These are phyloP conservation scores for Gossypium longicalyx DNA, from an alignment of 345 rosid genomes.

Conservation along the genomic window DNA sequence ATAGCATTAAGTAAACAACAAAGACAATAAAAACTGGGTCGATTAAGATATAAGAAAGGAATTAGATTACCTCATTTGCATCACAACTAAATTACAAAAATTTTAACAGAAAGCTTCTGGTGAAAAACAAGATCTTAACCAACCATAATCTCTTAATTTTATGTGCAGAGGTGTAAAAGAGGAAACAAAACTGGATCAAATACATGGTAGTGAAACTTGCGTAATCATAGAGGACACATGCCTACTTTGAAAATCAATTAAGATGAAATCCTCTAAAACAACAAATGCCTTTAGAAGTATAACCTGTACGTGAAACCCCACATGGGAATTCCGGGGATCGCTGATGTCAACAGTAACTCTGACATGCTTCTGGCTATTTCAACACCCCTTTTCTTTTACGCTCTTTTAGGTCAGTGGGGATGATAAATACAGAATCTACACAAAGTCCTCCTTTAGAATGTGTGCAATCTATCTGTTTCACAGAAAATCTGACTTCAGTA, in stretches of 20 bases:
- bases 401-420: conserved; percentile 65
- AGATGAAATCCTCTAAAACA: conserved; percentile 37
- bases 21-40: not conserved
- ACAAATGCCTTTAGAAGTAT: conserved; percentile 31
- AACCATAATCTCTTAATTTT: conserved; percentile 24
- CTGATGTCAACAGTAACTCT: conserved; percentile 17
- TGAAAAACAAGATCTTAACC: conserved; percentile 20
- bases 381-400: conserved; percentile 40
- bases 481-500: conserved; percentile 69
- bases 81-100: conserved; percentile 25
- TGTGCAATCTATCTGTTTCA: conserved; percentile 96
- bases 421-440: conserved; percentile 83
- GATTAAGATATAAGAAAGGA: conserved; percentile 15
- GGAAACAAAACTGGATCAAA: conserved; percentile 36
- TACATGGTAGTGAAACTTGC: conserved; percentile 33
- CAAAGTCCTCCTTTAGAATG: conserved; percentile 94
- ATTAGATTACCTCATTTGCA: conserved; percentile 19
- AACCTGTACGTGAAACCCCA: conserved; percentile 33
- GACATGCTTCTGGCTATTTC: conserved; percentile 30
- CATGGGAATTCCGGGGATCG: conserved; percentile 23
- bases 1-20: not conserved
- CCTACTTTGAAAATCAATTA: conserved; percentile 34
- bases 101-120: conserved; percentile 10
- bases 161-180: conserved; percentile 21
- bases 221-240: conserved; percentile 28